phyloP scores from a whole-genome alignment of 805 yeast species.

The Pichia phayaonensis region DNA sequence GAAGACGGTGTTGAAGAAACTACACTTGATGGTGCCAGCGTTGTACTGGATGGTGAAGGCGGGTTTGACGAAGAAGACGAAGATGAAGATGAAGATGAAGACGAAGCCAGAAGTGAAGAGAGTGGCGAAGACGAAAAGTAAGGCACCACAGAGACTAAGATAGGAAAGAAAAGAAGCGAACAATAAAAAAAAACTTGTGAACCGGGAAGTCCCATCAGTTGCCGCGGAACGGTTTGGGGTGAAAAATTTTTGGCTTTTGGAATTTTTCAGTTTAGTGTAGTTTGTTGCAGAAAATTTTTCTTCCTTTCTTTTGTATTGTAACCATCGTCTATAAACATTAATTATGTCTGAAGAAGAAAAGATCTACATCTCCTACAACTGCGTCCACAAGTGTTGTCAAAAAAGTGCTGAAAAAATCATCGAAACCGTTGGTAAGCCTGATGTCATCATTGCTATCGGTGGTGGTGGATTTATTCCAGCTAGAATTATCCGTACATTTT shows the following conservation, averaged over 20 bases:
- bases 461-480: conserved; percentile 73
- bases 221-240: not conserved
- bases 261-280: not conserved
- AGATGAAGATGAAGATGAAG: conserved; percentile 20
- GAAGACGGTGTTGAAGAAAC: conserved; percentile 10
- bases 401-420: conserved; percentile 28
- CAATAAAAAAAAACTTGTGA: not conserved
- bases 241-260: not conserved
- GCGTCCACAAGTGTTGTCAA: conserved; percentile 78
- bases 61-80: conserved; percentile 20
- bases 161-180: conserved; percentile 1
- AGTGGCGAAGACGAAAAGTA: not conserved
- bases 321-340: not conserved
- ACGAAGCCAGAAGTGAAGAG: conserved; percentile 13
- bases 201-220: not conserved
- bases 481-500: conserved; percentile 56
- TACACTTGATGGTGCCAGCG: conserved; percentile 17
- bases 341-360: conserved; percentile 36
- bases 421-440: conserved; percentile 31
- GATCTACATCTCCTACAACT: conserved; percentile 66
- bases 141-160: not conserved
- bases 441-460: conserved; percentile 59
- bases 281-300: not conserved
- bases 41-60: conserved; percentile 27
- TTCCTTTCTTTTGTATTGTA: not conserved